Evolutionary conservation across 768 basidiomycete species (phyloP).

Genomic region (Kockovaella imperatae): DNA sequence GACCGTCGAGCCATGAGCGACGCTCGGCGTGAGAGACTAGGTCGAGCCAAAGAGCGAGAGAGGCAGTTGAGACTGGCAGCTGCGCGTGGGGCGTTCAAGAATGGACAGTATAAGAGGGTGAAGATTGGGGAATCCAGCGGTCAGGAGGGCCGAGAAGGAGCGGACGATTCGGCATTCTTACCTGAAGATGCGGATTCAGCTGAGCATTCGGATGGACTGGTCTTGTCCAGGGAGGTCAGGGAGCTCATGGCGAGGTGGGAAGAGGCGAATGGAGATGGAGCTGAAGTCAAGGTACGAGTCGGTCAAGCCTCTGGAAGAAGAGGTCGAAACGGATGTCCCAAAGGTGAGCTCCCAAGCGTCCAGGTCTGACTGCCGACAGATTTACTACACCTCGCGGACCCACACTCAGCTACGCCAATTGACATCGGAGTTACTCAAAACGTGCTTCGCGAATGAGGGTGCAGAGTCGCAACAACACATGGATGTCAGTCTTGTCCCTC

Average conservation of each 20-base stretch:
- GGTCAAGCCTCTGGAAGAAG: slow-evolving; percentile 22
- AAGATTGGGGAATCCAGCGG: slow-evolving; percentile 1
- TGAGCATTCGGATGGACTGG: slow-evolving; percentile 47
- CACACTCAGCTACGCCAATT: slow-evolving; percentile 93
- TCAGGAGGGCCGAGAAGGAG: slow-evolving; percentile 33
- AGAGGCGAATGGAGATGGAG: neutral
- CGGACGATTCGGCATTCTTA: slow-evolving; percentile 62
- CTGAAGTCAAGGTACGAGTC: slow-evolving; percentile 22
- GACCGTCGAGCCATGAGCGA: slow-evolving; percentile 18
- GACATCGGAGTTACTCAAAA: slow-evolving; percentile 69
- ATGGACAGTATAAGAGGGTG: slow-evolving; percentile 5
- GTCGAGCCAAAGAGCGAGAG: slow-evolving; percentile 32
- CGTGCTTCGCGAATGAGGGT: slow-evolving; percentile 50
- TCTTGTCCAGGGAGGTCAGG: slow-evolving; percentile 68
- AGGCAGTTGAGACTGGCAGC: slow-evolving; percentile 6
- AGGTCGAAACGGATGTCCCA: slow-evolving; percentile 38
- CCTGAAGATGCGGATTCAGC: slow-evolving; percentile 55
- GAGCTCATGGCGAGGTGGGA: slow-evolving; percentile 71
- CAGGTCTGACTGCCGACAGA: slow-evolving; percentile 38
- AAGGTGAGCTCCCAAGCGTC: slow-evolving; percentile 20
- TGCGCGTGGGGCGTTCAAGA: slow-evolving; percentile 9
- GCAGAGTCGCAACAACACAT: slow-evolving; percentile 1
- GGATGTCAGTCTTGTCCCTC: slow-evolving; percentile 61
- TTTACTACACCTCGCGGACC: slow-evolving; percentile 90
- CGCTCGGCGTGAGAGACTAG: slow-evolving; percentile 14